Base-by-base conservation (phyloP, 2,329 filamentous ascomycete species). In the Falciphora oryzae region DNA sequence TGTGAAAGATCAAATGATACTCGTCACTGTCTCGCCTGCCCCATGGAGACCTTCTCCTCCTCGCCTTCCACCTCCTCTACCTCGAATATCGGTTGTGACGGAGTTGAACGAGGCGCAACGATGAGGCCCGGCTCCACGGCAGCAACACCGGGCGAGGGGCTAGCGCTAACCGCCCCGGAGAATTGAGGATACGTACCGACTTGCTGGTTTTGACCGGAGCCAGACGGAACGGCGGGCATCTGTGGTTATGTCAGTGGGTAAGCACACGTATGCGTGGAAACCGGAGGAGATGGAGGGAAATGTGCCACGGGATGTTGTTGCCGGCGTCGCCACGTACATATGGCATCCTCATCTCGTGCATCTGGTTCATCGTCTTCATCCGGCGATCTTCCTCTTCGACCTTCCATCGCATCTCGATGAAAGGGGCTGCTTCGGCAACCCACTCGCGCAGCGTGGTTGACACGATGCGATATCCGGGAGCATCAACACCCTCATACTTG, bases 401-500 rank as follows among this genome's bases (percentile, higher is more conserved):
- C 8, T 78, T 73, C 88, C 88, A 91, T 27, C 87, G 81, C 16
- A 79, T 78, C 11, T 75, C 70, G 60, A 89, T 84, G 10, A 84
- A 77, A 1, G 76, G 72, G 1, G 83, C 84, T 0, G 87, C 85
- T 61, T 85, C 82, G 1, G 75, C 73, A 13, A 81, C 75, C 83
- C 83, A 86, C 59, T 83, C 78, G 4, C 76, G 75, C 11, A 86
- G 76, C 16, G 81, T 77, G 1, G 77, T 80, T 2, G 81, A 77
- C 18, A 86, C 73, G 14, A 78, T 82, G 6, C 78, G 73, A 71
- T 88, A 93, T 0, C 90, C 90, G 0, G 89, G 87, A 0, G 89
- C 83, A 66, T 80, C 84, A 61, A 81, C 80, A 67, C 82, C 83
- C 28, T 85, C 81, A 66, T 91, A 92, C 71, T 91, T 91, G 78